A percentile compares a stretch with the other conserved stretches of the same genome.
Evolutionary conservation across 495 filamentous ascomycete genomes (phyloP).

Genomic region (Aspergillus avenaceus): DNA sequence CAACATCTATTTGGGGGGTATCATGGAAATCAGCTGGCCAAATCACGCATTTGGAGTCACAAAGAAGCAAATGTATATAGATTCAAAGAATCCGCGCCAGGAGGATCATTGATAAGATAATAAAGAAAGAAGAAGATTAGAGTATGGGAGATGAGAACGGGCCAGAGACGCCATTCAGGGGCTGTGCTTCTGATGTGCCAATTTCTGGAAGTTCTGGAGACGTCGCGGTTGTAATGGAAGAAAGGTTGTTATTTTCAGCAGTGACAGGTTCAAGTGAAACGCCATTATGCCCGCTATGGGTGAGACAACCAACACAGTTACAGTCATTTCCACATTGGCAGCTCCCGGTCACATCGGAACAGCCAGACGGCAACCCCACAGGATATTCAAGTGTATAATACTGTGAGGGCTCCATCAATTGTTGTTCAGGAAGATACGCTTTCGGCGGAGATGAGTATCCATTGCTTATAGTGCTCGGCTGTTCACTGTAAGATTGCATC

Average conservation of each 20-base stretch:
- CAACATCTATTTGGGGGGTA: conserved; percentile 26
- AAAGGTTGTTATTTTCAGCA: background rate
- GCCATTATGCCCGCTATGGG: conserved; percentile 45
- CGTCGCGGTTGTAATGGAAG: background rate
- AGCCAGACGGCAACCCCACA: conserved; percentile 33
- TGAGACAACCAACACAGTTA: conserved; percentile 47
- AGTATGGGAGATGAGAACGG: conserved; percentile 5
- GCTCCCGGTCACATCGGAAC: conserved; percentile 40
- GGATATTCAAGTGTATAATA: conserved; percentile 47
- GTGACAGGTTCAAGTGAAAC: conserved; percentile 16
- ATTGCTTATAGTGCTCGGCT: conserved; percentile 15
- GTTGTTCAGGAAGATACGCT: conserved; percentile 22
- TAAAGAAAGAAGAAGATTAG: background rate
- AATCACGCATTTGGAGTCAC: background rate
- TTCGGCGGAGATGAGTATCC: conserved; percentile 26
- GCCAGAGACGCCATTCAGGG: background rate
- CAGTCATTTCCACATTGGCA: conserved; percentile 50
- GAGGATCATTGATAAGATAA: background rate
- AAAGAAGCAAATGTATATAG: background rate
- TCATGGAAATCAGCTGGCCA: conserved; percentile 27
- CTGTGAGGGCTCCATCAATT: conserved; percentile 39
- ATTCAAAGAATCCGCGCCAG: background rate
- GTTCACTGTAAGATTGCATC: conserved; percentile 18
- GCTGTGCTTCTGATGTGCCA: background rate
- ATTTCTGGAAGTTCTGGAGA: background rate